Percentiles rank a stretch among this genome's conserved stretches.
phyloP scores from a whole-genome alignment of 2,329 filamentous ascomycete genomes.

The Xylaria sp. region DNA sequence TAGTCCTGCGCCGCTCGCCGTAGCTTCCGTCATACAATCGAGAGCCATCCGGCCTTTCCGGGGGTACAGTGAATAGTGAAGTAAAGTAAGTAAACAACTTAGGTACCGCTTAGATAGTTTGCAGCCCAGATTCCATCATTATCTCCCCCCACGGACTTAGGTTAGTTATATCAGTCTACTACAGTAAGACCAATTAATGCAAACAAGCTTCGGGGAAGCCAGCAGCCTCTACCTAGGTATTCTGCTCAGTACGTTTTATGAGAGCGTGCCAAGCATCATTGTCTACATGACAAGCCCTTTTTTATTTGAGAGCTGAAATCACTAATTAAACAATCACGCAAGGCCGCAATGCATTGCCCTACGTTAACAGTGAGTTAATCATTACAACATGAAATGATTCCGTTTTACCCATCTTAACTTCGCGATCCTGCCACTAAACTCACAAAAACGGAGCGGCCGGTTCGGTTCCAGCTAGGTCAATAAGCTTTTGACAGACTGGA shows the following conservation, averaged over 20 bases:
- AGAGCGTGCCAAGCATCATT: background rate
- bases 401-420: background rate
- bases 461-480: background rate
- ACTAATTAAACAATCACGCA: background rate
- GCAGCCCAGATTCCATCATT: background rate
- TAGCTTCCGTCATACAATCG: background rate
- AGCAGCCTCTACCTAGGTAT: background rate
- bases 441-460: background rate
- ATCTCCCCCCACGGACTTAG: background rate
- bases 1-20: background rate
- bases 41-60: conserved; percentile 11
- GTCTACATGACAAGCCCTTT: background rate
- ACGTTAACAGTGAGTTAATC: background rate
- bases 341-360: background rate
- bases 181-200: background rate
- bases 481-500: background rate
- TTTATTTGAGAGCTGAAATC: background rate
- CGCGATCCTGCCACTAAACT: background rate
- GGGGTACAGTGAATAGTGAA: background rate
- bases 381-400: background rate
- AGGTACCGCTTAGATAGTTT: background rate
- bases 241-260: background rate
- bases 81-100: background rate
- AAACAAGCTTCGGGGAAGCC: background rate
- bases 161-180: background rate